A percentile compares a stretch with the other conserved stretches of the same genome.
Conservation (phyloP, 305 asterid species). For the Rubia balearica region DNA sequence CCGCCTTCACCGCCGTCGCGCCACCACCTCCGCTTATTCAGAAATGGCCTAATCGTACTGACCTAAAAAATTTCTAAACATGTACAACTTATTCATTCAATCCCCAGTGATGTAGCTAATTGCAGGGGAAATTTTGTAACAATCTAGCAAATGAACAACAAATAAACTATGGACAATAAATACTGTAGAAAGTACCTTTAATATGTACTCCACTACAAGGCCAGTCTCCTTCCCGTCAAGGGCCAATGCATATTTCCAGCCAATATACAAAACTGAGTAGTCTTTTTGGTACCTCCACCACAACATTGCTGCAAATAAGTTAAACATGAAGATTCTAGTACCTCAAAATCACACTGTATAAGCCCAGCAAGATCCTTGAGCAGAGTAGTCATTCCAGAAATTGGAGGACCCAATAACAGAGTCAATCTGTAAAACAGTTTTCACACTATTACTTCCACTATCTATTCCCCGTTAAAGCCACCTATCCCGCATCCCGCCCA, state of each 20-base stretch:
- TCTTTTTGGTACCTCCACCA: too few relatives aligned
- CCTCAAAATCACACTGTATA: conserved; percentile 78
- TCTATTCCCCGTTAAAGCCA: too few relatives aligned
- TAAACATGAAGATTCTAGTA: conserved; percentile 22
- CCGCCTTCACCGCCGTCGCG: too few relatives aligned
- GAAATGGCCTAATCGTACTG: too few relatives aligned
- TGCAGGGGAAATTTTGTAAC: too few relatives aligned
- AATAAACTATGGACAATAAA: too few relatives aligned
- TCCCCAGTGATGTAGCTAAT: too few relatives aligned
- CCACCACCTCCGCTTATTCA: too few relatives aligned
- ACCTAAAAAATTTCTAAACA: too few relatives aligned
- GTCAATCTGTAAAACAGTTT: conserved; percentile 54
- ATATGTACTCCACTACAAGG: conserved; percentile 69
- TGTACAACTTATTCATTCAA: too few relatives aligned
- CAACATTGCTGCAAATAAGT: not conserved
- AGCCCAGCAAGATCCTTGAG: conserved; percentile 90
- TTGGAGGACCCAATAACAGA: conserved; percentile 84
- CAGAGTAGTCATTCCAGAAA: conserved; percentile 94
- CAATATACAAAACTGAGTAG: not conserved
- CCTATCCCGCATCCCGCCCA: too few relatives aligned
- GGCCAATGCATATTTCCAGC: conserved; percentile 57
- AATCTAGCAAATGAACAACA: too few relatives aligned
- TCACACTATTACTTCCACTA: conserved; percentile 19
- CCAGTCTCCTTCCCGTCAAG: conserved; percentile 76
- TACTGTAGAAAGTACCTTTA: conserved; percentile 51